Evolutionary conservation across 2,329 filamentous ascomycete genomes (phyloP).

Genomic region (Chaetomium olivaceum): DNA sequence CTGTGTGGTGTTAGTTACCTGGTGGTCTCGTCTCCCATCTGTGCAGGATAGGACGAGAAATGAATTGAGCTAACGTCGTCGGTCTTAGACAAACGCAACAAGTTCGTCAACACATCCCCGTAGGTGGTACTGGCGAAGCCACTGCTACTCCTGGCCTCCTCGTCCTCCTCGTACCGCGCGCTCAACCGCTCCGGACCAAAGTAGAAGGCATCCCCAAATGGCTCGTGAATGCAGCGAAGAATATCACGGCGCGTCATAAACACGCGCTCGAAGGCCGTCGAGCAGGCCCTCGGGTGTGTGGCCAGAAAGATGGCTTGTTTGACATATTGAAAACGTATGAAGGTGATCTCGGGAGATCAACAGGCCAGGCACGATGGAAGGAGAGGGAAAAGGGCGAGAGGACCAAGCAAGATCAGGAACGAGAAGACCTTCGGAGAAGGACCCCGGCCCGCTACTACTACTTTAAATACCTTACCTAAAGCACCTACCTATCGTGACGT

Average conservation of each 20-base stretch:
- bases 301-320: conserved; percentile 82
- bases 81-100: conserved; percentile 65
- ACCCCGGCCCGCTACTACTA: not conserved
- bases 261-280: conserved; percentile 94
- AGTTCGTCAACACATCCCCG: conserved; percentile 72
- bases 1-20: conserved; percentile 51
- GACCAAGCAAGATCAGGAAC: not conserved
- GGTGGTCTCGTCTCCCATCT: not conserved
- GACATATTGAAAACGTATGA: conserved; percentile 56
- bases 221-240: conserved; percentile 86
- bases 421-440: not conserved
- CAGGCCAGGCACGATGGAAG: not conserved
- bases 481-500: not conserved
- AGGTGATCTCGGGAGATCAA: conserved; percentile 3
- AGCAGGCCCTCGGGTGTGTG: conserved; percentile 92
- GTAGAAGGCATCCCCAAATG: conserved; percentile 96
- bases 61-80: conserved; percentile 65
- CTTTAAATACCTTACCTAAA: not conserved
- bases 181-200: conserved; percentile 88
- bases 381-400: not conserved
- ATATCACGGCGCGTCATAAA: conserved; percentile 91
- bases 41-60: not conserved
- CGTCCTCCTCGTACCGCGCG: conserved; percentile 73
- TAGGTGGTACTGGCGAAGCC: conserved; percentile 72
- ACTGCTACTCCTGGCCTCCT: conserved; percentile 54